phyloP scores from a whole-genome alignment of 2,329 filamentous ascomycete genomes.

The Pleoardoris graminearum region DNA sequence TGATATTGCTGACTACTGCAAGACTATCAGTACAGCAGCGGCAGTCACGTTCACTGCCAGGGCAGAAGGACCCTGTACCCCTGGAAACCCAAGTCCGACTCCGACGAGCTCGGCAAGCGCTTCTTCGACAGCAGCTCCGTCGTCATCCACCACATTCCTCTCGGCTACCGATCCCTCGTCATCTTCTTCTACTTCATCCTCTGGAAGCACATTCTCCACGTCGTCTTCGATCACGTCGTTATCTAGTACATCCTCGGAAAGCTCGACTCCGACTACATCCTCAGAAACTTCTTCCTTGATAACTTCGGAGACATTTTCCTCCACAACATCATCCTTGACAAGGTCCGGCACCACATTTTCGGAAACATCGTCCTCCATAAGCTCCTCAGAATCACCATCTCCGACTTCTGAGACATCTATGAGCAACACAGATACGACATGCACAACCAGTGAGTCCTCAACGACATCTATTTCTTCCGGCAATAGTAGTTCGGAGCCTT shows the following conservation, averaged over 20 bases:
- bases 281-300: slow-evolving; percentile 1
- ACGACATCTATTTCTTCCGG: not conserved
- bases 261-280: too few species aligned
- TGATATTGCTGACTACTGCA: not conserved
- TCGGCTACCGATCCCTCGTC: slow-evolving; percentile 1
- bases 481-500: not conserved
- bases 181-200: not conserved
- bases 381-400: slow-evolving; percentile 1
- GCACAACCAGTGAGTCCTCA: not conserved
- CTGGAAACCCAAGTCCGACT: not conserved
- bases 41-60: not conserved
- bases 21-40: not conserved
- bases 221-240: not conserved
- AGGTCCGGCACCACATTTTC: not conserved
- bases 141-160: not conserved
- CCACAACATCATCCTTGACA: slow-evolving; percentile 3
- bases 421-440: not conserved
- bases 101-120: not conserved
- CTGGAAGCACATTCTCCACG: not conserved
- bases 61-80: not conserved
- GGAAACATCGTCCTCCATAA: slow-evolving; percentile 4
- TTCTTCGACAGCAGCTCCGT: not conserved
- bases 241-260: not conserved
- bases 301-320: not conserved
- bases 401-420: not conserved